Base-by-base conservation (phyloP, 2,329 filamentous ascomycete genomes). In the Cladosporium austrohemisphaericum region DNA sequence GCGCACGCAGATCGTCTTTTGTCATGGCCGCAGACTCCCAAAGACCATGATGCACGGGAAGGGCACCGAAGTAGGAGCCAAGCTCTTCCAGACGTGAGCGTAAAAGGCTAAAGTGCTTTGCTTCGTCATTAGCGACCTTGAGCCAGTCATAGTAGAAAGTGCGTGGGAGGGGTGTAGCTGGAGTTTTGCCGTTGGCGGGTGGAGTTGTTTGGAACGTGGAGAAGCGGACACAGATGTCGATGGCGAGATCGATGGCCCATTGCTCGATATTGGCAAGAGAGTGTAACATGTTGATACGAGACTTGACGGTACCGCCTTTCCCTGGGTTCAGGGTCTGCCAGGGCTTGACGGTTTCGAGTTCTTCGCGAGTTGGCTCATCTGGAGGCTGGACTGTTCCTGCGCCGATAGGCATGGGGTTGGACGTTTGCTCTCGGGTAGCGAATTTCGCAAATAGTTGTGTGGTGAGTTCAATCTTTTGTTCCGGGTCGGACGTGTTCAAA, bases 141-240 rank as follows among this genome's bases (percentile, higher is more conserved):
- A 53, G 49, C 52, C 52, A 53, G 44, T 53, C 52, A 28, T 53
- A 51, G 36, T 48, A 53, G 49, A 51, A 53, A 9, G 52, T 51
- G 16, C 52, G 37, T 13, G 52, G 52, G n/a, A 53, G 52, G 8
- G 16, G 22, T 5, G 31, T 35, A 18, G n/a, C n/a, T 16, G 47
- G 23, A 3, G n/a, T 25, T 9, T n/a, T 25, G 9, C 16, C 32
- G 8, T 31, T 41, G 13, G 5, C 23, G 11, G 37, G n/a, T 9
- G 41, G 22, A 10, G 25, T 43, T 10, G 49, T 49, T 31, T 36
- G 37, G 37, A 53, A 53, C 7, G 41, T 49, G 14, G 52, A 25
- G 37, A 53, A 53, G 41, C 52, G 48, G 19, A 51, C 52, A 18
- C 52, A 53, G 18, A 53, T 51, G 23, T 53, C 52, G 20, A 53